These are phyloP conservation scores for Psilocybe cyanescens DNA, from an alignment of 768 basidiomycete genomes.

Conservation along the genomic window DNA sequence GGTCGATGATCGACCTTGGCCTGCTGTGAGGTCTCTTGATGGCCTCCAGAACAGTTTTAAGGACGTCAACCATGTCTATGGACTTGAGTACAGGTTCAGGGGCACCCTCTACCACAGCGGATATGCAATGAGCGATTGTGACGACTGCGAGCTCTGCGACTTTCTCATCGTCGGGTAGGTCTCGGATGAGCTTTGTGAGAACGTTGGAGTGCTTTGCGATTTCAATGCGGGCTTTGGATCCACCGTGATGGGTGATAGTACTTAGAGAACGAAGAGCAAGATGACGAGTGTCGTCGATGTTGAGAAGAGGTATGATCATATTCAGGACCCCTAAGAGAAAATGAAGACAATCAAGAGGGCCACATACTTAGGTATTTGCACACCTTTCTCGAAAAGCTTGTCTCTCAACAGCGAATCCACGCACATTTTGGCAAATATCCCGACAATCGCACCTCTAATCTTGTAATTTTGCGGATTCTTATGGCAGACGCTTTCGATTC, in stretches of 20 bases:
- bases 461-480: constrained; percentile 46
- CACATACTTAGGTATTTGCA: background rate
- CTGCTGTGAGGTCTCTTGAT: constrained; percentile 43
- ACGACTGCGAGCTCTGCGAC: constrained; percentile 54
- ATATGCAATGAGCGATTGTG: constrained; percentile 55
- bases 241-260: constrained; percentile 67
- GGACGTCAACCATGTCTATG: constrained; percentile 46
- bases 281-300: constrained; percentile 49
- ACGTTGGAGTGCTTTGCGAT: constrained; percentile 50
- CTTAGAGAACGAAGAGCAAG: constrained; percentile 59
- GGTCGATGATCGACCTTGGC: constrained; percentile 44
- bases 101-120: constrained; percentile 44
- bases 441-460: constrained; percentile 59
- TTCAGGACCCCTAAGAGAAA: constrained; percentile 49
- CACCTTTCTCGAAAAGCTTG: constrained; percentile 62
- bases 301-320: constrained; percentile 60
- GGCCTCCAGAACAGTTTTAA: constrained; percentile 45
- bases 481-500: constrained; percentile 53
- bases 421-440: constrained; percentile 68
- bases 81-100: constrained; percentile 40
- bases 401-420: constrained; percentile 62
- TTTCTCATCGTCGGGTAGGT: constrained; percentile 52
- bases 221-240: constrained; percentile 47
- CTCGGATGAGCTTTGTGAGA: constrained; percentile 50
- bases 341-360: background rate